Conservation (phyloP, 768 basidiomycete genomes). For the Agaricus subrufescens region DNA sequence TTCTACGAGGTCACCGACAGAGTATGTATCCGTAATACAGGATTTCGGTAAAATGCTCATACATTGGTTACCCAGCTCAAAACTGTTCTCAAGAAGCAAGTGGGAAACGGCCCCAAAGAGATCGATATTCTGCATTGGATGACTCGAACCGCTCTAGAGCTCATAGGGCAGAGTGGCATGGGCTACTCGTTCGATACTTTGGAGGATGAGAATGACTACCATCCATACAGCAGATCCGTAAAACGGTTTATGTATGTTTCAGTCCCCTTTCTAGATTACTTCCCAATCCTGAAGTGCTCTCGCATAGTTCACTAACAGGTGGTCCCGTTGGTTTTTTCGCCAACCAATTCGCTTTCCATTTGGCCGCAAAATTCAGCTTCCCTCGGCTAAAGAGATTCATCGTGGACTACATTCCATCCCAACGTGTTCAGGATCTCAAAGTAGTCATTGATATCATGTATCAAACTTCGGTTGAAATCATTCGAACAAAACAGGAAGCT, state of each 20-base stretch:
- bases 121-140: constrained; percentile 21
- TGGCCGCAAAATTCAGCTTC: constrained; percentile 16
- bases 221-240: constrained; percentile 23
- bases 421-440: constrained; percentile 20
- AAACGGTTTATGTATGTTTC: constrained; percentile 22
- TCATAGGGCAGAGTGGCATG: constrained; percentile 26
- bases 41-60: neutral
- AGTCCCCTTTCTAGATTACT: neutral
- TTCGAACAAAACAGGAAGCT: constrained; percentile 26
- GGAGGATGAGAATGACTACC: constrained; percentile 18
- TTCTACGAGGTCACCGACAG: constrained; percentile 22
- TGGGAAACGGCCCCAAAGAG: constrained; percentile 24
- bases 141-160: constrained; percentile 23
- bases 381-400: constrained; percentile 25
- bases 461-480: constrained; percentile 26
- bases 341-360: constrained; percentile 9
- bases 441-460: constrained; percentile 30
- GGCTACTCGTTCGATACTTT: constrained; percentile 29
- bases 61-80: constrained; percentile 19
- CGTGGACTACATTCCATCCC: constrained; percentile 25
- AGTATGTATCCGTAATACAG: constrained; percentile 4
- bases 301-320: constrained; percentile 1
- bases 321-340: constrained; percentile 10
- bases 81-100: constrained; percentile 17
- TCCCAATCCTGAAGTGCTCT: neutral